phyloP scores from a whole-genome alignment of 306 rosid species.

The Acacia acuminata region DNA sequence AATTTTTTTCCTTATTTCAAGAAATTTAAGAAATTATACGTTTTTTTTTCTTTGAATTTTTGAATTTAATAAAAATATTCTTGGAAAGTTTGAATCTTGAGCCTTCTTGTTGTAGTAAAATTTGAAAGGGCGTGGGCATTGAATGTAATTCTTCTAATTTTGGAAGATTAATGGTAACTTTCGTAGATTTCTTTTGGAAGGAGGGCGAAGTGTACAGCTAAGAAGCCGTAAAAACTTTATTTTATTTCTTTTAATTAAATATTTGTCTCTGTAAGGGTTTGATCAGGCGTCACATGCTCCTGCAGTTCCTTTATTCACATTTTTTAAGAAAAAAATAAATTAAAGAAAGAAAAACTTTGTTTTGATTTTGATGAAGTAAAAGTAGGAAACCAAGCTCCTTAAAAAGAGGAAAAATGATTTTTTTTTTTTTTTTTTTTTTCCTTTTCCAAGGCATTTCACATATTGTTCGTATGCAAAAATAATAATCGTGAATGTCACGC shows the following conservation, averaged over 20 bases:
- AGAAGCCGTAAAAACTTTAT: background rate
- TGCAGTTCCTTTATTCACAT: background rate
- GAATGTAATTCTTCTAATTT: background rate
- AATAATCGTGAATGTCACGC: background rate
- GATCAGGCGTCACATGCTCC: constrained; percentile 9
- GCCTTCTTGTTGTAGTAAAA: background rate
- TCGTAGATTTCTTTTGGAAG: background rate
- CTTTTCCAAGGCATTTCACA: background rate
- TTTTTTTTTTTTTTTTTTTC: too few relatives aligned
- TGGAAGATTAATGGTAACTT: background rate
- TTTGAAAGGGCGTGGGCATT: background rate
- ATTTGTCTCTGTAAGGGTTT: background rate
- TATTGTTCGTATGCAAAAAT: background rate
- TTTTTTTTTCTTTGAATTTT: too few relatives aligned
- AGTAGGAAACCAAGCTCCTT: background rate
- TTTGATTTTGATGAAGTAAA: background rate
- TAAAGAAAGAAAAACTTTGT: background rate
- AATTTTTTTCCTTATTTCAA: too few relatives aligned
- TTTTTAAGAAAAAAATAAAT: background rate
- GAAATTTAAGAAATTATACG: too few relatives aligned
- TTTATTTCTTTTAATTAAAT: background rate
- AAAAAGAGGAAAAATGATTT: background rate
- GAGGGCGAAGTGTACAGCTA: background rate
- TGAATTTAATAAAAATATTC: background rate
- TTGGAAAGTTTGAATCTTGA: background rate